phyloP scores from a whole-genome alignment of 805 yeast species.

The Clavispora fructus region DNA sequence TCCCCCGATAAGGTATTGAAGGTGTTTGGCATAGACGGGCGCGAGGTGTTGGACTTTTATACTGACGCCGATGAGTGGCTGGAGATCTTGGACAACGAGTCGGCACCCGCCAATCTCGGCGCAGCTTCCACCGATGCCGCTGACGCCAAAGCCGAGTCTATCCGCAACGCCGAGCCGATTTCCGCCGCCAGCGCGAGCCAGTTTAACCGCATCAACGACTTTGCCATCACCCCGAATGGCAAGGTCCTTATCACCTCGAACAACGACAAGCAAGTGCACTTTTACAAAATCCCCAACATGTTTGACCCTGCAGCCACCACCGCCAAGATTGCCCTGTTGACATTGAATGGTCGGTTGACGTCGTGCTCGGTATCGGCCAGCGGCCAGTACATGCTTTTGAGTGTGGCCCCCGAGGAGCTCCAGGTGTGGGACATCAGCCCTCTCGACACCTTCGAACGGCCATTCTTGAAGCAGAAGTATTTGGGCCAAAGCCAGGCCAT shows the following conservation, averaged over 20 bases:
- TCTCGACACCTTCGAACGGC: constrained; percentile 26
- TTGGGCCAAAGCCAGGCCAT: constrained; percentile 69
- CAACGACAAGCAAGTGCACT: constrained; percentile 54
- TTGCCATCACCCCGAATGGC: constrained; percentile 63
- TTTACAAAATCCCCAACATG: constrained; percentile 48
- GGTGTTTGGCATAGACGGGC: constrained; percentile 35
- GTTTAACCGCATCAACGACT: constrained; percentile 56
- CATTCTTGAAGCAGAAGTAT: constrained; percentile 55
- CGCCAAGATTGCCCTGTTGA: constrained; percentile 39
- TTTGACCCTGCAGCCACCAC: constrained; percentile 29
- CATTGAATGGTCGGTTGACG: constrained; percentile 55
- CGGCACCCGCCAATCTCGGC: constrained; percentile 1
- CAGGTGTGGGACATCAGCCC: constrained; percentile 71
- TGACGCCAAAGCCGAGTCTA: neutral
- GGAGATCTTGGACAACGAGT: constrained; percentile 7
- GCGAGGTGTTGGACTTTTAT: constrained; percentile 39
- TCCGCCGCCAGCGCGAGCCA: constrained; percentile 8
- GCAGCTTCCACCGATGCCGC: neutral
- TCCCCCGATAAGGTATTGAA: constrained; percentile 64
- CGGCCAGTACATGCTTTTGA: constrained; percentile 55
- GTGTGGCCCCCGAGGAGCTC: constrained; percentile 67
- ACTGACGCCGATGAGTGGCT: constrained; percentile 27
- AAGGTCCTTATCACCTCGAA: constrained; percentile 58
- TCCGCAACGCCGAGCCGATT: neutral
- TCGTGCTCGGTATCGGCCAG: constrained; percentile 53